A percentile compares a stretch with the other conserved stretches of the same genome.
phyloP scores from a whole-genome alignment of 345 rosid species.

The Conringia planisiliqua region DNA sequence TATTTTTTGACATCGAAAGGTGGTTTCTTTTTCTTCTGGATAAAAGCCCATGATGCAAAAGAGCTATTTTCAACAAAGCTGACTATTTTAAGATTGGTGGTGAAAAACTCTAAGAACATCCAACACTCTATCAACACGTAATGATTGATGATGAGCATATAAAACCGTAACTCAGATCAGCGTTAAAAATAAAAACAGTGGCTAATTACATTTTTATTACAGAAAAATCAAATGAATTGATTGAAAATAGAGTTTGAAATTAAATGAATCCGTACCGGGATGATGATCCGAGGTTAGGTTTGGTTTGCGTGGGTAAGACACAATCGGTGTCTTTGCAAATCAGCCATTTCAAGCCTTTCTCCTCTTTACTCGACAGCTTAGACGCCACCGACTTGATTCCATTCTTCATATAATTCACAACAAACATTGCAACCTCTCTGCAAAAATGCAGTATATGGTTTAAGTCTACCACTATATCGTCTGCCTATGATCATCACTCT shows the following conservation, averaged over 20 bases:
- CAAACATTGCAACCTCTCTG: constrained; percentile 54
- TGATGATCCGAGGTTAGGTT: constrained; percentile 42
- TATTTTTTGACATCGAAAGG: constrained; percentile 15
- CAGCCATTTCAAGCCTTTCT: constrained; percentile 42
- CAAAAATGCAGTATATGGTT: constrained; percentile 4
- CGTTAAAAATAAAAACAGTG: too few relatives aligned
- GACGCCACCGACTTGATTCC: constrained; percentile 52
- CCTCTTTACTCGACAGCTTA: constrained; percentile 46
- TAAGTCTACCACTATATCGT: not conserved
- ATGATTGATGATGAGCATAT: not conserved
- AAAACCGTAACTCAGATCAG: not conserved
- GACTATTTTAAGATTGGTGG: constrained; percentile 27
- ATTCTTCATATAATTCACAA: constrained; percentile 47
- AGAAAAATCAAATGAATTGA: not conserved
- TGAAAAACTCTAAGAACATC: not conserved
- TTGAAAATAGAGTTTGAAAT: constrained; percentile 22
- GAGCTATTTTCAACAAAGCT: constrained; percentile 19
- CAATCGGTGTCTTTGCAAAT: constrained; percentile 55
- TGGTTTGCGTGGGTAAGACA: constrained; percentile 52
- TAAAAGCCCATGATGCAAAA: constrained; percentile 8
- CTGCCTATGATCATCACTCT: not conserved
- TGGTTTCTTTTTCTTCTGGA: constrained; percentile 9
- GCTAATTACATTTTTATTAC: not conserved
- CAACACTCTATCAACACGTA: not conserved
- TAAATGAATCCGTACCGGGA: constrained; percentile 32